phyloP scores from a whole-genome alignment of 352 stramenopile genomes.

The Phytophthora rubi region DNA sequence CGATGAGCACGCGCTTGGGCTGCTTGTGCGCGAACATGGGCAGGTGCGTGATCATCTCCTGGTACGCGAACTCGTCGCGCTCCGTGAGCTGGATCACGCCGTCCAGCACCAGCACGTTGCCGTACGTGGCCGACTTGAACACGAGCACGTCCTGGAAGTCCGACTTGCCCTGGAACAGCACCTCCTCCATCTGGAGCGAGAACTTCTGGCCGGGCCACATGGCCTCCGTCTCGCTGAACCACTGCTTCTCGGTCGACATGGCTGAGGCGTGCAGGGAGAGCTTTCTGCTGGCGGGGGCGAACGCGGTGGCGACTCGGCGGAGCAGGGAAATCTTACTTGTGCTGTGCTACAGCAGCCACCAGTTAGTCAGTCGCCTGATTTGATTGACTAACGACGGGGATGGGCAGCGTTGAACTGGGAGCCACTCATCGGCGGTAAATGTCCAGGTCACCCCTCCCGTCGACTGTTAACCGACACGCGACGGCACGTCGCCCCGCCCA shows the following conservation, averaged over 20 bases:
- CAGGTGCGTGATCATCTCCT: conserved; percentile 99
- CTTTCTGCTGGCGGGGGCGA: conserved; percentile 6
- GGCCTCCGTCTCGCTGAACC: conserved; percentile 96
- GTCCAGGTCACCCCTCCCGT: conserved; percentile 9
- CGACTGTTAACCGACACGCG: not conserved
- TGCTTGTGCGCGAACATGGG: conserved; percentile 96
- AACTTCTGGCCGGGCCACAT: conserved; percentile 95
- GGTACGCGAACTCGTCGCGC: conserved; percentile 98
- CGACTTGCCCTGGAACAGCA: conserved; percentile 96
- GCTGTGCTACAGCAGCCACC: conserved; percentile 21
- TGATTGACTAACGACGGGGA: conserved; percentile 19
- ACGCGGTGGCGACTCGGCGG: conserved; percentile 12
- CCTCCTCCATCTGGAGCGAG: conserved; percentile 93
- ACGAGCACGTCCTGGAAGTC: conserved; percentile 99
- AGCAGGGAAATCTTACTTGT: conserved; percentile 35
- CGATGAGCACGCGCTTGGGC: conserved; percentile 97
- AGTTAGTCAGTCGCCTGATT: conserved; percentile 14
- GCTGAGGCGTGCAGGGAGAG: conserved; percentile 7
- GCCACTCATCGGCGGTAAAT: conserved; percentile 22
- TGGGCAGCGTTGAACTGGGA: conserved; percentile 12
- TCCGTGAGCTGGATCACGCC: conserved; percentile 99
- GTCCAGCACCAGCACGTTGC: conserved; percentile 98
- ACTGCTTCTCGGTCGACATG: conserved; percentile 70
- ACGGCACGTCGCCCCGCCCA: conserved; percentile 14
- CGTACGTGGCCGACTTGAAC: conserved; percentile 98